Base-by-base conservation (phyloP, 2,329 filamentous ascomycete genomes). In the Coniochaeta prunicola region DNA sequence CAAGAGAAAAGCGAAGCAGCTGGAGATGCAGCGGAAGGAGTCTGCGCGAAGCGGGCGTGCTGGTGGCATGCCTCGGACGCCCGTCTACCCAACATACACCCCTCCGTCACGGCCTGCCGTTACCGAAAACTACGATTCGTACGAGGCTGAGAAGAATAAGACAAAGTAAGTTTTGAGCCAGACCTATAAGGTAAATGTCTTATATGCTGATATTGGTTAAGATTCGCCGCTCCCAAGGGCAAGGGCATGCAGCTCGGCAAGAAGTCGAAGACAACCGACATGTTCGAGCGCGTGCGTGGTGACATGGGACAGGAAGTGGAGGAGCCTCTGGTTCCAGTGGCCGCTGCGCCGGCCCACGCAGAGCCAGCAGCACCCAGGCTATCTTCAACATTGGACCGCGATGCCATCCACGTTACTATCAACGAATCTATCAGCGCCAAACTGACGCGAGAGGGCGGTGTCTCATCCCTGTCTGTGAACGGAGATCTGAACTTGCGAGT, bases 201-300 rank as follows among this genome's bases (percentile, higher is more conserved):
- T 57, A 26, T 30, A 50, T 4, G 57, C 64, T 62, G 42, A 63
- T 57, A 13, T 3, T 30, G 4, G 10, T 24, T 30, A 63, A 84
- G 80, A 69, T 77, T 82, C 56, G 71, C 84, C 68, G 84, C 90
- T 56, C 84, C 88, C 60, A 91, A 96, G 76, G 92, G 91, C 68
- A 99, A 99, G 80, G 94, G 94, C 66, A 99, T 99, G 96, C 93
- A 97, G 75, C 81, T 99, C 59, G 94, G 94, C 75, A 97, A 97
- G 81, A 99, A 99, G 79, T 96, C 91, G 61, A 97, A 97, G 80
- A 92, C 91, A 24, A 96, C 90, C 31, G 93, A 96, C 73, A 96
- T 97, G 82, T 97, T 96, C 72, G 93, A 97, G 75, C 90, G 92
- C 68, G 92, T 99, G 34, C 88, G 92, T 65, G 91, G 90, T 60